Conservation (phyloP, 805 yeast species). For the Metschnikowia noctiluminum region DNA sequence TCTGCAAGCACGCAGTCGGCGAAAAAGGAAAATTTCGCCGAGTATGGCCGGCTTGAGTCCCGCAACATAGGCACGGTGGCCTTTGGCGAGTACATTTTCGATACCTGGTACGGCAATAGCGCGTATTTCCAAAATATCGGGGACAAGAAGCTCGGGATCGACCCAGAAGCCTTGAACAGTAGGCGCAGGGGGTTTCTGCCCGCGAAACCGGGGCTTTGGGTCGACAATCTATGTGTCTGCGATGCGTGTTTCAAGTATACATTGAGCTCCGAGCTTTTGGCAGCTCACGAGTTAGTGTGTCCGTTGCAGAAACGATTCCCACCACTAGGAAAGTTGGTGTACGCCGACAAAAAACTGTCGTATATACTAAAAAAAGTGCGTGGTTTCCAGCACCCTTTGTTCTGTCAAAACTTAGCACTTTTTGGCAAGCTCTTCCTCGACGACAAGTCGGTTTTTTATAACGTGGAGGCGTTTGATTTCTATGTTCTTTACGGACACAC, state of each 20-base stretch:
- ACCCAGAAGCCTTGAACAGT: constrained; percentile 8
- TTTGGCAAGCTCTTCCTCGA: constrained; percentile 87
- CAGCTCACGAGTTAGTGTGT: constrained; percentile 50
- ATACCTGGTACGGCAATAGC: constrained; percentile 86
- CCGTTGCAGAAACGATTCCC: constrained; percentile 28
- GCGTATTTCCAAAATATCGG: constrained; percentile 55
- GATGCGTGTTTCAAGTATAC: constrained; percentile 83
- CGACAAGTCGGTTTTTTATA: constrained; percentile 82
- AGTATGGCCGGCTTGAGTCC: constrained; percentile 58
- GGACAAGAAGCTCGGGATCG: constrained; percentile 27
- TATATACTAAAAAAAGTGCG: constrained; percentile 59
- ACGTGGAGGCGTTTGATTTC: constrained; percentile 75
- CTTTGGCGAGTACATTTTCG: constrained; percentile 64
- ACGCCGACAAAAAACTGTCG: constrained; percentile 49
- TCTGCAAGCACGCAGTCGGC: background rate
- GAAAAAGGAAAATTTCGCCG: constrained; percentile 6
- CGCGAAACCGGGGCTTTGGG: constrained; percentile 42
- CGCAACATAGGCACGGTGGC: constrained; percentile 65
- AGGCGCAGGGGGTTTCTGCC: constrained; percentile 11
- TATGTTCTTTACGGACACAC: constrained; percentile 63
- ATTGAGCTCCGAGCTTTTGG: constrained; percentile 41
- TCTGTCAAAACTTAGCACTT: constrained; percentile 78
- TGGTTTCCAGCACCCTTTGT: constrained; percentile 61
- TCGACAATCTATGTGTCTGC: constrained; percentile 67
- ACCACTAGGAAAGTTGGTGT: constrained; percentile 64